Base-by-base conservation (phyloP, 2,329 filamentous ascomycete genomes). In the Colletotrichum australisinense region DNA sequence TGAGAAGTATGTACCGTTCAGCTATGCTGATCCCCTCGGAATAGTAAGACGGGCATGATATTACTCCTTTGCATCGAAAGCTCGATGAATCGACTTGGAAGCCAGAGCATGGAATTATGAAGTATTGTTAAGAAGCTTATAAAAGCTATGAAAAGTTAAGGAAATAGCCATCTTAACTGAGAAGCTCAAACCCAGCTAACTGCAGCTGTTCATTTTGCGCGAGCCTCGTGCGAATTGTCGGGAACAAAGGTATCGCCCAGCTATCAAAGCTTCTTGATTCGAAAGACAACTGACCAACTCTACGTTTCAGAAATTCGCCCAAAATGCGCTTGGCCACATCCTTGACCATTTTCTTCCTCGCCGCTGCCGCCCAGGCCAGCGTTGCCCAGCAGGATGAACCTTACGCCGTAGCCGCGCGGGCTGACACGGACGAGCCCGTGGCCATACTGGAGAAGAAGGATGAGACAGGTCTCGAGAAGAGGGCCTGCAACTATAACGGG, bases 401-500 rank as follows among this genome's bases (percentile, higher is more conserved):
- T 5, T 26, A 38, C 57, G 65, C 67, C 57, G 14, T 69, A 6
- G 63, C 66, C 28, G 69, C 71, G 22, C 57, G 56, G 42, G 38
- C 63, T 5, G 71, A 60, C 46, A 55, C 30, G 55, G 56, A 62
- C 32, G 53, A 49, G n/a, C n/a, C 57, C n/a, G 38, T 46, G 9
- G 46, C 46, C 35, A 42, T 60, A 16, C 52, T 63, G 8, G 38
- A 57, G 22, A 46, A 30, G 26, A 60, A 63, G 11, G 64, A 63
- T 59, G 42, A 65, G 26, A 32, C 56, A 8, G 11, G 64, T 19
- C 32, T 75, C 2, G 67, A 67, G 35, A 76, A 75, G 60, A 74
- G 75, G 9, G 76, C 75, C 32, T 77, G 77, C 74, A 63, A 56
- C 46, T 65, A 76, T 66, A 78, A 76, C 55, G 75, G 76, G 9